Base-by-base conservation (phyloP, 2,329 filamentous ascomycete species). In the Monosporascus cannonballus region DNA sequence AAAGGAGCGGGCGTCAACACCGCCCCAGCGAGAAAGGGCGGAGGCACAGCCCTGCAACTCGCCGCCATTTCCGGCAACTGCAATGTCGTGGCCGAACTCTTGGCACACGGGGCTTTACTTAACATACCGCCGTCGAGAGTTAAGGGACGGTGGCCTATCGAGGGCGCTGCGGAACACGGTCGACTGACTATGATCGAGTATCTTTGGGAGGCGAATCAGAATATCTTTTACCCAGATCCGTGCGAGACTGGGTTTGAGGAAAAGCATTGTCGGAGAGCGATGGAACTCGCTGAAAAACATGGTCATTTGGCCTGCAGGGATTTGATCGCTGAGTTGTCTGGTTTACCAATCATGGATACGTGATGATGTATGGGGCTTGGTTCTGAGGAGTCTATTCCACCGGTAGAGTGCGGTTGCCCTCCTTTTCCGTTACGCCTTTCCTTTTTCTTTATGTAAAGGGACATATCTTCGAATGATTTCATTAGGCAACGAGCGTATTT, bases 11-110 rank as follows among this genome's bases (percentile, higher is more conserved):
- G 50, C 24, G 48, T 54, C 27, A 52, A 54, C 17, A 44, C 36
- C 20, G 36, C 24, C 27, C 50, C 53, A 8, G 37, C 53, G 20
- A 22, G 11, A 7, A 25, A 34, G 1, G 24, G 22, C 11, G 53
- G 53, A 8, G 53, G 50, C 4, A 54, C 53, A 6, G 53, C 53
- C 14, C 47, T 54, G 6, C 53, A 54, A 20, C 48, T 52, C 34
- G 53, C 53, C 30, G 50, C 53, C 18, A 48, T 52, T 27, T 48
- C 34, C 17, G 52, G 52, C 25, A 54, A 54, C 34, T 51, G 49
- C 46, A 54, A 49, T 24, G 38, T 54, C 3, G 46, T 24, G 14
- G 50, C 50, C 4, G 50, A 51, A 6, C 47, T 54, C 11, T 17
- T 54, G 2, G 36, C 30, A 8, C 30, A 18, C 1, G 47, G 50